Evolutionary conservation across 441 rosid genomes (phyloP).

Genomic region (Brassica hybrid): DNA sequence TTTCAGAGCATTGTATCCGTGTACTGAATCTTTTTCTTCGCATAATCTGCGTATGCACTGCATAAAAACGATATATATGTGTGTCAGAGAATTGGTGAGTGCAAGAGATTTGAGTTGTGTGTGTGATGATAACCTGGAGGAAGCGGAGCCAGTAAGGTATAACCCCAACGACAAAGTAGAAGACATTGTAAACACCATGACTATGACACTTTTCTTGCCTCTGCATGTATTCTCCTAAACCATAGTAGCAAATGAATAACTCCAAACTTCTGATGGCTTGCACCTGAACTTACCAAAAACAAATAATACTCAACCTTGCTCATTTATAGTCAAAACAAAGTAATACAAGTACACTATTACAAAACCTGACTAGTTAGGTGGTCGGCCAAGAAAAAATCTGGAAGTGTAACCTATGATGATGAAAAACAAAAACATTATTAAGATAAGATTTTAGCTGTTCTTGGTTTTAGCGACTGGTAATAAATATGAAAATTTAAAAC

Average conservation of each 20-base stretch:
- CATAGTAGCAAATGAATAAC: conserved; percentile 72
- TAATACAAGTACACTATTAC: background rate
- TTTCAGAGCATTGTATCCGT: conserved; percentile 63
- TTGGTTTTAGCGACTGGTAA: too few relatives aligned
- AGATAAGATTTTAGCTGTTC: conserved; percentile 13
- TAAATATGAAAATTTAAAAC: background rate
- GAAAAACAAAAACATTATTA: conserved; percentile 24
- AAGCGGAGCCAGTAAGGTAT: conserved; percentile 74
- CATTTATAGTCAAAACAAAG: background rate
- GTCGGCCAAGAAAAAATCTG: conserved; percentile 76
- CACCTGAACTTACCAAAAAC: conserved; percentile 48
- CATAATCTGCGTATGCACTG: conserved; percentile 64
- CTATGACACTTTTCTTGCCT: conserved; percentile 64
- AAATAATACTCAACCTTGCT: background rate
- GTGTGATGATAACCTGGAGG: conserved; percentile 53
- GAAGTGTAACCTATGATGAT: conserved; percentile 60
- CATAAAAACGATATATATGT: background rate
- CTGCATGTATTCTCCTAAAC: conserved; percentile 57
- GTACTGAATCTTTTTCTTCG: conserved; percentile 57
- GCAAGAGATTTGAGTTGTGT: background rate
- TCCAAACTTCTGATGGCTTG: conserved; percentile 71
- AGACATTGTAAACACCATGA: conserved; percentile 59
- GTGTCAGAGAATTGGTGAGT: background rate
- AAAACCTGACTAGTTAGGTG: conserved; percentile 74
- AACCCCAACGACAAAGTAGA: conserved; percentile 62